Conservation (phyloP, 345 rosid genomes). For the Eucalyptus tenuipes region DNA sequence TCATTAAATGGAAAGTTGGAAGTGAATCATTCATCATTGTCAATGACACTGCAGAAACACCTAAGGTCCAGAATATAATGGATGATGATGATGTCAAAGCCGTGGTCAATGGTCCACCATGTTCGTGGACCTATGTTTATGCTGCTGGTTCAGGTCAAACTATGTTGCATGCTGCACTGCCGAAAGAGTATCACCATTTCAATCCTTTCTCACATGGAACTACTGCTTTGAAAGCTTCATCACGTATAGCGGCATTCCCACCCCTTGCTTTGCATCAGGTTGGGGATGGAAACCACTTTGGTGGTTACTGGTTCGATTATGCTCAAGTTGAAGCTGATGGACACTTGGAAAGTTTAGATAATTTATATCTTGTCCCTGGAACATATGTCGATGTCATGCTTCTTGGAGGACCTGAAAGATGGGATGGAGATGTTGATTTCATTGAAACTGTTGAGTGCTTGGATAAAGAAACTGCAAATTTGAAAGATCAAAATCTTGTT, state of each 20-base stretch:
- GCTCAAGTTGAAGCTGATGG: constrained; percentile 22
- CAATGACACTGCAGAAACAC: constrained; percentile 38
- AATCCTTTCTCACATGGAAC: constrained; percentile 45
- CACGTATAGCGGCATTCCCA: constrained; percentile 59
- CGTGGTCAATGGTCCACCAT: constrained; percentile 41
- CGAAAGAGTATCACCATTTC: constrained; percentile 40
- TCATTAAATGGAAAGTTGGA: constrained; percentile 66
- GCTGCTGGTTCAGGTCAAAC: constrained; percentile 69
- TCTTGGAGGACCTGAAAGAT: constrained; percentile 81
- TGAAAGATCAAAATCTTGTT: constrained; percentile 27
- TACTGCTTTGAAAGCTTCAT: constrained; percentile 54
- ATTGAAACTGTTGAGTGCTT: constrained; percentile 40
- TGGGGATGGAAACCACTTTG: constrained; percentile 72
- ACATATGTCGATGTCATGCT: constrained; percentile 60
- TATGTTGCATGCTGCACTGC: constrained; percentile 62
- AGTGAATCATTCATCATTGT: constrained; percentile 52
- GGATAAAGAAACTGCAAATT: constrained; percentile 17
- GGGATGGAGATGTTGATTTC: constrained; percentile 53
- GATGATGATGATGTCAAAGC: constrained; percentile 11
- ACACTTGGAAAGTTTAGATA: constrained; percentile 31
- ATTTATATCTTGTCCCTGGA: constrained; percentile 76
- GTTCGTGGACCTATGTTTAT: constrained; percentile 61
- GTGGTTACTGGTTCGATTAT: constrained; percentile 73
- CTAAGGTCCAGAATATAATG: constrained; percentile 10
- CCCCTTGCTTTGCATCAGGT: constrained; percentile 58